These are phyloP conservation scores for Claviceps sp. DNA, from an alignment of 2,329 filamentous ascomycete species.

Conservation along the genomic window DNA sequence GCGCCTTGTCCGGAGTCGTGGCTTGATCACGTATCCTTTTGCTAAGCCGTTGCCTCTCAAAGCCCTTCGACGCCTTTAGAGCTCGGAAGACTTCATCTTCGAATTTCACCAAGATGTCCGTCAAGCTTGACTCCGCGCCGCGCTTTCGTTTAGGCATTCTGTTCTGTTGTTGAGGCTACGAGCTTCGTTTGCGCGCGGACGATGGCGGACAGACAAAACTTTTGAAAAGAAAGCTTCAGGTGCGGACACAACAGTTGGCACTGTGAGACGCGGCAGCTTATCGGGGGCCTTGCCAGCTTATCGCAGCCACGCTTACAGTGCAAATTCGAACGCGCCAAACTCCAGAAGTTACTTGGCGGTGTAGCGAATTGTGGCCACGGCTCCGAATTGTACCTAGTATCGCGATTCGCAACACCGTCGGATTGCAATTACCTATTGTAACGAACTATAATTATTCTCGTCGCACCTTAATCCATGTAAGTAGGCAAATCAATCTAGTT, in stretches of 20 bases:
- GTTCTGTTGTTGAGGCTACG: not conserved
- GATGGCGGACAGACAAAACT: not conserved
- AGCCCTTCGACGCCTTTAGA: slow-evolving; percentile 59
- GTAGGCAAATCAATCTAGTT: too few species aligned
- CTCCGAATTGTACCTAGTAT: too few species aligned
- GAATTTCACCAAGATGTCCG: slow-evolving; percentile 38
- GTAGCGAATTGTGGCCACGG: too few species aligned
- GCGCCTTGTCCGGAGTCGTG: slow-evolving; percentile 33
- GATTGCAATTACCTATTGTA: too few species aligned
- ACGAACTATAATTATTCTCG: too few species aligned
- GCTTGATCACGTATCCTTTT: slow-evolving; percentile 40
- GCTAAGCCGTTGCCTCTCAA: slow-evolving; percentile 65
- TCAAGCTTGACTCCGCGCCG: slow-evolving; percentile 27
- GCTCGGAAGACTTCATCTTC: slow-evolving; percentile 50
- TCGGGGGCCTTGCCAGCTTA: not conserved
- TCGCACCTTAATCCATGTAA: too few species aligned
- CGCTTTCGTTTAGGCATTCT: slow-evolving; percentile 48
- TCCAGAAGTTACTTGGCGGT: not conserved
- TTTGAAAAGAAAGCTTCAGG: not conserved
- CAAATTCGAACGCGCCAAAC: not conserved
- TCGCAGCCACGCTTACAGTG: not conserved
- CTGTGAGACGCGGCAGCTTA: not conserved
- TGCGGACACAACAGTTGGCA: not conserved
- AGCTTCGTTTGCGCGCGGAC: not conserved
- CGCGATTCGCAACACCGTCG: too few species aligned